Conservation (phyloP, 768 basidiomycete species). For the Daedalea quercina region DNA sequence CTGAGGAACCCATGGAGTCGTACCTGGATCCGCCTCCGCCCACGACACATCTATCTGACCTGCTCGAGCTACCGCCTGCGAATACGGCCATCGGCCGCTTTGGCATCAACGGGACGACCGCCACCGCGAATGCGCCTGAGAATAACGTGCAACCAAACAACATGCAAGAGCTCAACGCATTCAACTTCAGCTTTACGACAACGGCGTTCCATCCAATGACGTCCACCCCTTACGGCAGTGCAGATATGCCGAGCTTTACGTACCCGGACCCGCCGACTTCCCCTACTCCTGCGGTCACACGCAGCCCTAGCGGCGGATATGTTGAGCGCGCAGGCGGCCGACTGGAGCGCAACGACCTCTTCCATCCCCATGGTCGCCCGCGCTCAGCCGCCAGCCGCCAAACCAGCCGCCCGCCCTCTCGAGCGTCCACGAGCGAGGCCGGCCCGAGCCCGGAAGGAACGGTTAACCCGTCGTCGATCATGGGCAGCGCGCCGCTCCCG, state of each 20-base stretch:
- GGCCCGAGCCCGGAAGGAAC: conserved; percentile 6
- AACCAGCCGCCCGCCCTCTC: conserved; percentile 3
- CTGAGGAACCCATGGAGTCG: conserved; percentile 22
- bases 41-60: conserved; percentile 44
- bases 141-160: background rate
- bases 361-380: conserved; percentile 12
- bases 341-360: conserved; percentile 19
- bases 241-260: conserved; percentile 9
- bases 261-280: conserved; percentile 50
- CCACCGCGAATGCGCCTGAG: conserved; percentile 30
- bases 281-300: conserved; percentile 41
- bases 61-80: conserved; percentile 37
- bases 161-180: conserved; percentile 1
- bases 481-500: conserved; percentile 3
- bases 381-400: conserved; percentile 6
- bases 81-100: background rate
- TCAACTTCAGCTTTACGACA: conserved; percentile 20
- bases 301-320: conserved; percentile 15
- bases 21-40: conserved; percentile 34
- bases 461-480: conserved; percentile 10
- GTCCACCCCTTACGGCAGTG: conserved; percentile 15
- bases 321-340: conserved; percentile 19
- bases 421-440: background rate
- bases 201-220: conserved; percentile 19
- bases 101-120: conserved; percentile 24